A percentile compares a stretch with the other conserved stretches of the same genome.
Conservation (phyloP, 805 yeast species). For the Yarrowia sp. region DNA sequence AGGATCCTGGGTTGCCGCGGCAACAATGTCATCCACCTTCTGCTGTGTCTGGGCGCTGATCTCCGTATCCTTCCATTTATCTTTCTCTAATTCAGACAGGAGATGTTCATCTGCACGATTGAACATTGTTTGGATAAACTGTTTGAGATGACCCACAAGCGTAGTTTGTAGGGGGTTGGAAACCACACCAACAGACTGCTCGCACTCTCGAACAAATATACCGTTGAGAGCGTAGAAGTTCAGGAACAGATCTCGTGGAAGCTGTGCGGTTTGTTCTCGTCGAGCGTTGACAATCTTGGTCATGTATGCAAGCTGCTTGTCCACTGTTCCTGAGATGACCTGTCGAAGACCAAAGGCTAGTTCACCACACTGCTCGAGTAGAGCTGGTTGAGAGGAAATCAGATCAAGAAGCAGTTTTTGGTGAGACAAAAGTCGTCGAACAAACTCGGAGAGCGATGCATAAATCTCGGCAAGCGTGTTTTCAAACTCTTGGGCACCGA, state of each 20-base stretch:
- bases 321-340: slow-evolving; percentile 68
- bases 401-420: slow-evolving; percentile 75
- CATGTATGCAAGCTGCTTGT: slow-evolving; percentile 46
- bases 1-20: slow-evolving; percentile 48
- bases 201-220: slow-evolving; percentile 77
- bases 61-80: slow-evolving; percentile 76
- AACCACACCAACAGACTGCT: slow-evolving; percentile 67
- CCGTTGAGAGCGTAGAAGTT: slow-evolving; percentile 63
- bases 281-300: slow-evolving; percentile 76
- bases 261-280: slow-evolving; percentile 60
- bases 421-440: slow-evolving; percentile 70
- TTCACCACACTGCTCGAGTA: slow-evolving; percentile 43
- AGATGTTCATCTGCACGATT: slow-evolving; percentile 48
- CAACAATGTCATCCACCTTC: slow-evolving; percentile 49
- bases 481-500: slow-evolving; percentile 75
- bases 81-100: slow-evolving; percentile 54
- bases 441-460: slow-evolving; percentile 63
- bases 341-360: slow-evolving; percentile 49
- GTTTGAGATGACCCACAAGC: slow-evolving; percentile 61
- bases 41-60: slow-evolving; percentile 49
- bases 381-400: slow-evolving; percentile 48
- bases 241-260: slow-evolving; percentile 59
- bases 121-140: slow-evolving; percentile 57
- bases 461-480: slow-evolving; percentile 60
- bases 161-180: slow-evolving; percentile 62